phyloP scores from a whole-genome alignment of 1,284 basidiomycete species.

The Sporisorium reilianum region DNA sequence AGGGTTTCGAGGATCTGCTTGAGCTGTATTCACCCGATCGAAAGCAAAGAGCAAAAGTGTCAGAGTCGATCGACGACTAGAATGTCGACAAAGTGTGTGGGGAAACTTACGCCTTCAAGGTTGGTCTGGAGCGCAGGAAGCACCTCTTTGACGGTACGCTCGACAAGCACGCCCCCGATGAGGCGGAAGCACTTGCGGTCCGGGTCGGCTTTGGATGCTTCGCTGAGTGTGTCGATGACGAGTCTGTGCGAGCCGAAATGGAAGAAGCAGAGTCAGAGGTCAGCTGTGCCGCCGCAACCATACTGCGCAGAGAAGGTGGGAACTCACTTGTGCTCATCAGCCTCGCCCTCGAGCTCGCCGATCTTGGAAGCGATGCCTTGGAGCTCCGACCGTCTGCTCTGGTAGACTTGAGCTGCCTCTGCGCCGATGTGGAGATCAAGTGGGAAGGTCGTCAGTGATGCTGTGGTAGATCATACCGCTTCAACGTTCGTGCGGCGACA shows the following conservation, averaged over 20 bases:
- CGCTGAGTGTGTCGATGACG: constrained; percentile 85
- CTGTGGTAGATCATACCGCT: neutral
- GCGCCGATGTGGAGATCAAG: neutral
- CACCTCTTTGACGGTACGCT: constrained; percentile 95
- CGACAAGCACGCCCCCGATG: constrained; percentile 94
- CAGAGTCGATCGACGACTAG: neutral
- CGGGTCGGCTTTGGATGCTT: constrained; percentile 76
- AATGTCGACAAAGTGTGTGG: neutral
- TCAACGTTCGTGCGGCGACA: neutral
- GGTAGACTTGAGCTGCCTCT: constrained; percentile 60
- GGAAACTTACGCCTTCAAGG: constrained; percentile 59
- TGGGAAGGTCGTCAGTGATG: neutral
- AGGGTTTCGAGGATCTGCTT: constrained; percentile 62
- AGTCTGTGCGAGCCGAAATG: constrained; percentile 74
- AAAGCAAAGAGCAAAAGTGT: neutral
- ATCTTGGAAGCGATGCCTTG: constrained; percentile 67
- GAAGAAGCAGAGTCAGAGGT: neutral
- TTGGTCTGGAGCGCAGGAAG: constrained; percentile 76
- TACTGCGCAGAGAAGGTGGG: neutral
- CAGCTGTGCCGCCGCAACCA: neutral
- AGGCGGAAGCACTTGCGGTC: constrained; percentile 94
- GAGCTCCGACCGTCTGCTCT: constrained; percentile 59
- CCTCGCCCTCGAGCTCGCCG: constrained; percentile 66
- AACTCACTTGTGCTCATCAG: constrained; percentile 67
- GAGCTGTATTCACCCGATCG: constrained; percentile 46